These are phyloP conservation scores for Pouteria campechiana DNA, from an alignment of 179 eudicot species.

Conservation along the genomic window DNA sequence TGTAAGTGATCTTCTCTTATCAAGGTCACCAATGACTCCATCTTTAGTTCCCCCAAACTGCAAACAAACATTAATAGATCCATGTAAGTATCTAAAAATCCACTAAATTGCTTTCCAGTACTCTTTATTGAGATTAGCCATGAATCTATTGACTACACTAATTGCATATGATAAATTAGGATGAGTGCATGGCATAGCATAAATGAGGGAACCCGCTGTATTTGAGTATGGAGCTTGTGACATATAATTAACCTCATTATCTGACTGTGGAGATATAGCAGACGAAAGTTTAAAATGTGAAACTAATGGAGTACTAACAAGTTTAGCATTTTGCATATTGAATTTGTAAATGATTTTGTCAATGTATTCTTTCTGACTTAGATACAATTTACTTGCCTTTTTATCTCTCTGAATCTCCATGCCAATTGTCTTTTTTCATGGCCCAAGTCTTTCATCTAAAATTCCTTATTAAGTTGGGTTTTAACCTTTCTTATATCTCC, in stretches of 20 bases:
- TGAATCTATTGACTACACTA: neutral
- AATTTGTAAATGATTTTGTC: too few relatives aligned
- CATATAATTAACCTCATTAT: neutral
- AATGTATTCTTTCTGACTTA: too few relatives aligned
- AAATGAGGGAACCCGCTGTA: neutral
- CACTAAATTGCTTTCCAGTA: neutral
- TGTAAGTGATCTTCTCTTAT: neutral
- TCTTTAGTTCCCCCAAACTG: neutral
- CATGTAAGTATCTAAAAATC: slow-evolving; percentile 1
- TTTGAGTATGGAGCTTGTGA: neutral
- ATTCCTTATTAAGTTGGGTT: too few relatives aligned
- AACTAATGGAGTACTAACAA: neutral
- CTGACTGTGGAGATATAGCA: neutral
- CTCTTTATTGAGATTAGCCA: too few relatives aligned
- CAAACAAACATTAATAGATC: neutral
- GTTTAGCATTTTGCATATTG: slow-evolving; percentile 1
- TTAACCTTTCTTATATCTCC: too few relatives aligned
- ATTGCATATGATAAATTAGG: neutral
- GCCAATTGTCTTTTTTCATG: too few relatives aligned
- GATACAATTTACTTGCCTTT: too few relatives aligned
- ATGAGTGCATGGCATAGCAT: neutral
- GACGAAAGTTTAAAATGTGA: neutral
- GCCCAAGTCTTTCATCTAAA: too few relatives aligned
- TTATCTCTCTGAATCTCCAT: too few relatives aligned
- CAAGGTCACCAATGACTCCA: slow-evolving; percentile 1